Evolutionary conservation across 768 basidiomycete genomes (phyloP).

Genomic region (Chalciporus piperatus): DNA sequence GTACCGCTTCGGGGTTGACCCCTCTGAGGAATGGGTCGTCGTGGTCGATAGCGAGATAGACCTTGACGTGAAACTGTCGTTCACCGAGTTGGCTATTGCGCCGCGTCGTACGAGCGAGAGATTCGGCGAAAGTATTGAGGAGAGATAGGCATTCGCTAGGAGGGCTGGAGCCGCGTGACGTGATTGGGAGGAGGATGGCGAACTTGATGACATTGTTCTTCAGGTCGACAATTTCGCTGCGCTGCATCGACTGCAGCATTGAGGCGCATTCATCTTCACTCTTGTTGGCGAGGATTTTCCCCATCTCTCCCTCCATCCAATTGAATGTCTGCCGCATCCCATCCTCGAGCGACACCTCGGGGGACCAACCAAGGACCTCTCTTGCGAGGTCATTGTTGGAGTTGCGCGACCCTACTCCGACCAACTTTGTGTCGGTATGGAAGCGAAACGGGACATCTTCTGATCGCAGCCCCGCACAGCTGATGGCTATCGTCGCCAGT

Average conservation of each 20-base stretch:
- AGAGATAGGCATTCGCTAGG: slow-evolving; percentile 40
- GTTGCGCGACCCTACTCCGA: slow-evolving; percentile 51
- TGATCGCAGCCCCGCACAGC: slow-evolving; percentile 28
- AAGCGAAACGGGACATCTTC: slow-evolving; percentile 29
- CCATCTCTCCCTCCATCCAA: slow-evolving; percentile 48
- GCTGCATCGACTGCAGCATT: slow-evolving; percentile 23
- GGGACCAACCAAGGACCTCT: slow-evolving; percentile 41
- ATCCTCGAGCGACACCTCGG: slow-evolving; percentile 37
- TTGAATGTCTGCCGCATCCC: slow-evolving; percentile 45
- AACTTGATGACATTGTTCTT: slow-evolving; percentile 36
- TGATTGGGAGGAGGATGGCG: slow-evolving; percentile 57
- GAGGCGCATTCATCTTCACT: slow-evolving; percentile 7
- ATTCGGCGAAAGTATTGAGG: slow-evolving; percentile 41
- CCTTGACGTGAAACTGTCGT: slow-evolving; percentile 33
- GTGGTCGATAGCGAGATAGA: slow-evolving; percentile 54
- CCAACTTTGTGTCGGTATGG: slow-evolving; percentile 28
- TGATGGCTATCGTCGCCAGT: slow-evolving; percentile 42
- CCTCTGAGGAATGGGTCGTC: slow-evolving; percentile 43
- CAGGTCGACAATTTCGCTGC: slow-evolving; percentile 42
- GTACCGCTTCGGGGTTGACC: slow-evolving; percentile 31
- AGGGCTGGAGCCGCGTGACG: slow-evolving; percentile 41
- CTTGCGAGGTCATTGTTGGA: slow-evolving; percentile 45
- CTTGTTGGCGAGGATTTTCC: slow-evolving; percentile 11
- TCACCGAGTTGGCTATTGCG: slow-evolving; percentile 37
- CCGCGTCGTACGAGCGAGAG: slow-evolving; percentile 46